Base-by-base conservation (phyloP, 2,329 filamentous ascomycete species). In the Sphaerulina musiva region DNA sequence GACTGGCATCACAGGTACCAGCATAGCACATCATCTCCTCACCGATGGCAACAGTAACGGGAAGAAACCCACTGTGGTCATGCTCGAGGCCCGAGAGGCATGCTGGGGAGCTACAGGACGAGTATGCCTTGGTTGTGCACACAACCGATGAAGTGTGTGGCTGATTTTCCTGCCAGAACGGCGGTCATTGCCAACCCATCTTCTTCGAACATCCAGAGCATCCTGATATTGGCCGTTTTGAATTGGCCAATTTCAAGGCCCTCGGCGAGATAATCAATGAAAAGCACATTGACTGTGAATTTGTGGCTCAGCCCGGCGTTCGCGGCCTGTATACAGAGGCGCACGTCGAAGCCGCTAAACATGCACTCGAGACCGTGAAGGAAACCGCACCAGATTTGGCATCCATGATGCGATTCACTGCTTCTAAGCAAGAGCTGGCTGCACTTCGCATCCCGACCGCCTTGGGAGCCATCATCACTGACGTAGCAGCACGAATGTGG, bases 41-140 rank as follows among this genome's bases (percentile, higher is more conserved):
- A 54, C 56, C 2, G 51, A 55, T 12, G 69, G 78, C 72, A 64
- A 76, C 73, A 53, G 73, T 58, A 59, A 69, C 55, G 62, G 69
- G 36, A 64, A 72, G 39, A 73, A 76, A 4, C 72, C 77, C 55
- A 75, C 72, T n/a, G 78, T 90, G 6, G 75, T 91, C 5, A 78
- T 91, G 74, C 75, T 92, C 4, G 87, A 92, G 71, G 87, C 87
- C 11, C 77, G 87, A 63, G 87, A 91, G 73, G 86, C 84, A 3
- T 91, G 87, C 66, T 90, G 81, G 80, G 87, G 87, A 14, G 87
- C 87, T n/a, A 92, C 87, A 1, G 87, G 87, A n/a, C 74, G 87
- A 65, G 85, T 87, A 65, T 76, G 82, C 76, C 5, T 9, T 46
- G 29, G n/a, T 12, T 14, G 6, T 40, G 12, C 10, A 6, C n/a